These are phyloP conservation scores for Ochetophila trinervis DNA, from an alignment of 306 rosid species.

Conservation along the genomic window DNA sequence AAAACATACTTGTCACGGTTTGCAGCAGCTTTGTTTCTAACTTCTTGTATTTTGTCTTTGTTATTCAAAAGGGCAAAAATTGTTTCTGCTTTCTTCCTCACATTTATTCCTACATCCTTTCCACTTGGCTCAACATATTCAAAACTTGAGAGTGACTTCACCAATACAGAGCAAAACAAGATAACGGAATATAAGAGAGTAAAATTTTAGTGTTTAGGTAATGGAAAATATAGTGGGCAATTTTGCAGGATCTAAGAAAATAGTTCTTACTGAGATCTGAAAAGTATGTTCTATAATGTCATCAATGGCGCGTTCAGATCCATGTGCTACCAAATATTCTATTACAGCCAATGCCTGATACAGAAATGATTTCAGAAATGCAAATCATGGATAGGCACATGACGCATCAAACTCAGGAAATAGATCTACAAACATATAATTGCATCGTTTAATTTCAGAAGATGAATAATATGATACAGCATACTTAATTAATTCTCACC, in stretches of 20 bases:
- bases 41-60: slow-evolving; percentile 87
- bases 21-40: slow-evolving; percentile 87
- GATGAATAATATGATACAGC: background rate
- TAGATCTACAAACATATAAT: slow-evolving; percentile 9
- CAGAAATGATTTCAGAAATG: slow-evolving; percentile 32
- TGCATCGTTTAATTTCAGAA: slow-evolving; percentile 1
- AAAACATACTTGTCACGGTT: slow-evolving; percentile 87
- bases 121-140: slow-evolving; percentile 98
- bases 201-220: slow-evolving; percentile 14
- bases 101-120: slow-evolving; percentile 93
- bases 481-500: slow-evolving; percentile 42
- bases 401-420: background rate
- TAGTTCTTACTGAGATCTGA: slow-evolving; percentile 76
- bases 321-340: slow-evolving; percentile 89
- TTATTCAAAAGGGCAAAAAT: slow-evolving; percentile 75
- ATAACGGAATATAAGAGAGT: slow-evolving; percentile 20
- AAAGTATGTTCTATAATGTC: slow-evolving; percentile 97
- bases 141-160: slow-evolving; percentile 84
- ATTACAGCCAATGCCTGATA: slow-evolving; percentile 90
- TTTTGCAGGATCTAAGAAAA: slow-evolving; percentile 15
- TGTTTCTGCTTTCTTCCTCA: slow-evolving; percentile 87
- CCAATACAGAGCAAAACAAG: slow-evolving; percentile 31
- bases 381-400: slow-evolving; percentile 16
- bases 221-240: slow-evolving; percentile 23
- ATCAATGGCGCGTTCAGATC: slow-evolving; percentile 98